Base-by-base conservation (phyloP, 345 rosid species). In the Reutealis trisperma region DNA sequence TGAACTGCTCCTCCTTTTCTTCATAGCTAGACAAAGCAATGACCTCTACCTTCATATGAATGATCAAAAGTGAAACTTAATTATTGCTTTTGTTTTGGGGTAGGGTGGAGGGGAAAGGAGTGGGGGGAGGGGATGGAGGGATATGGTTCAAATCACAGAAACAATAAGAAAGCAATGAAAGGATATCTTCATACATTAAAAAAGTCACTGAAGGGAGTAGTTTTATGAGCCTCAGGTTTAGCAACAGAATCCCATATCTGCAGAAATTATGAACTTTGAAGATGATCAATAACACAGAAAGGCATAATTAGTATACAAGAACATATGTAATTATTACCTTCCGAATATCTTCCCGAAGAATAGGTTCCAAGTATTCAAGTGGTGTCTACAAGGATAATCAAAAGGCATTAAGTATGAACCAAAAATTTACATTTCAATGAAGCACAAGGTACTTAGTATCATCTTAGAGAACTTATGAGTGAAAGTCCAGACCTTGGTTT, bases 11-110 rank as follows among this genome's bases (percentile, higher is more conserved):
- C 75, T 83, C 85, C 72, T 83, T 79, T 65, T 79, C 83, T 83
- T 83, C 83, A 79, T 75, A 83, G 78, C 83, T 76, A 51, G 85
- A 63, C 77, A 83, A 76, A 51, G 85, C 85, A 73, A 77, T 79
- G 71, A 83, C 78, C 80, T 79, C 83, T 58, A 79, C 83, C 85
- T 83, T 79, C 64, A 78, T 42, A 30, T 27, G 37, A 77, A 55
- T 32, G 9, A 74, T 55, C 37, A 70, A 30, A 61, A 74, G 58
- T 63, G 22, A 68, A 24, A 60, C 19, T 27, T 72, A 24, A 67
- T 18, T 52, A n/a, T 30, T 30, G 51, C 12, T 34, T 34, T 34
- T 34, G 37, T 34, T 4, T 34, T 34, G 37, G 30, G 37, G 2
- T 34, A 34, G 37, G 37, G 37, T 34, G 37, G 37, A 34, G 37